These are phyloP conservation scores for Cardiosporidium cionae DNA, from an alignment of 169 alveolate species.

Conservation along the genomic window DNA sequence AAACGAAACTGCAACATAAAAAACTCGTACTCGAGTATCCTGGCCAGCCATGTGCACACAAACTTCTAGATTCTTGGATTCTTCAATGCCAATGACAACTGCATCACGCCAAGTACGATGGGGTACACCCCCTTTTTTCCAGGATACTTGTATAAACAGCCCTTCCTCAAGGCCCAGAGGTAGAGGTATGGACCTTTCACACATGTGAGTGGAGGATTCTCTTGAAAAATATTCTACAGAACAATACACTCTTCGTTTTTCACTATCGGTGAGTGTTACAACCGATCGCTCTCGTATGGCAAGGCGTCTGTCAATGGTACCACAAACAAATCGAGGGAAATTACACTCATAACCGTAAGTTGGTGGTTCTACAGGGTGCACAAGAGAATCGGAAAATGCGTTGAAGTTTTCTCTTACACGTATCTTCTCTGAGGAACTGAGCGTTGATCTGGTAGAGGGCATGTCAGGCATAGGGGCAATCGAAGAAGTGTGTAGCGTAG, in stretches of 20 bases:
- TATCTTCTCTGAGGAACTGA: too few species aligned
- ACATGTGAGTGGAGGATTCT: neutral
- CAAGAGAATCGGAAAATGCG: too few species aligned
- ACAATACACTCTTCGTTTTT: neutral
- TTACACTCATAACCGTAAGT: slow-evolving; percentile 27
- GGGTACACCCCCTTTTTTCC: neutral
- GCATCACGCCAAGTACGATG: neutral
- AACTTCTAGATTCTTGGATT: neutral
- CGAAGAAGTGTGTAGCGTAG: too few species aligned
- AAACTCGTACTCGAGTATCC: too few species aligned
- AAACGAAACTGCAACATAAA: too few species aligned
- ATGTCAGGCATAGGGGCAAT: too few species aligned
- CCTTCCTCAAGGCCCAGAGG: neutral
- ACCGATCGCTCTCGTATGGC: slow-evolving; percentile 23
- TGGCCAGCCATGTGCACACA: too few species aligned
- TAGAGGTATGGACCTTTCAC: neutral
- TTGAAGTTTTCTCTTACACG: too few species aligned
- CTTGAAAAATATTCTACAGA: neutral
- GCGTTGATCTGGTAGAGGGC: too few species aligned
- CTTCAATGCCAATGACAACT: neutral
- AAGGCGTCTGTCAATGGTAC: slow-evolving; percentile 31
- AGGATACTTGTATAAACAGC: neutral
- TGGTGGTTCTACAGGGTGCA: too few species aligned
- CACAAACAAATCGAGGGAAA: slow-evolving; percentile 33
- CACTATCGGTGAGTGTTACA: neutral